Base-by-base conservation (phyloP, 176 grass and related monocot genomes). In the Musa itinerans region DNA sequence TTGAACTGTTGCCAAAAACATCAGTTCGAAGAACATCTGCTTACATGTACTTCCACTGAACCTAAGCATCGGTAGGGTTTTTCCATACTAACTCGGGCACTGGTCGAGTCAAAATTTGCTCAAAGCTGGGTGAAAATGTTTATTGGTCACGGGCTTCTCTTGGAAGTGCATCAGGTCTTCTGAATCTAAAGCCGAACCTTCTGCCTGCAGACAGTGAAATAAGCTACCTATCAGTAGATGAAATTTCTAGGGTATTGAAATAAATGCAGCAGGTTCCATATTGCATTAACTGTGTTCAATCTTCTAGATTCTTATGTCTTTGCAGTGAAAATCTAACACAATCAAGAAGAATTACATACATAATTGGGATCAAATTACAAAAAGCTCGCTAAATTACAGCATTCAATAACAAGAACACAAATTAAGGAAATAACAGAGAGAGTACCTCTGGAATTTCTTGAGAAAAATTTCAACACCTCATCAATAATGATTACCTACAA, bases 381-480 rank as follows among this genome's bases (percentile, higher is more conserved):
- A 34, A 34, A 34, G 34, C 34, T 34, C 34, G 34, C 34, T 34
- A 4, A 34, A 48, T 55, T 26, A 74, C 2, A 26, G 11, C 1
- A 16, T 54, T 14, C 10, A 74, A 26, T 53, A 51, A 16, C 0
- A n/a, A 52, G 10, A 51, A 76, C 16, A 52, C 24, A 65, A 23
- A 61, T 27, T 52, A 54, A 50, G 55, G 29, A 20, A 62, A n/a
- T 25, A 59, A 69, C 63, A 7, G 17, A 55, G 25, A n/a, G 13
- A 75, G 77, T 88, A 85, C 89, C 89, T 83, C 78, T 75, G 13
- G 83, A 77, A 62, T 76, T 91, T 83, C 89, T 88, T 19, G 89
- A 92, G 71, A 88, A 83, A 49, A 92, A 88, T 63, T 92, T 92
- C 78, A 92, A 70, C 13, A 92, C 78, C 62, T 92, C 89, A 23